Evolutionary conservation across 2,329 filamentous ascomycete genomes (phyloP).

Genomic region (Phoma sp.): DNA sequence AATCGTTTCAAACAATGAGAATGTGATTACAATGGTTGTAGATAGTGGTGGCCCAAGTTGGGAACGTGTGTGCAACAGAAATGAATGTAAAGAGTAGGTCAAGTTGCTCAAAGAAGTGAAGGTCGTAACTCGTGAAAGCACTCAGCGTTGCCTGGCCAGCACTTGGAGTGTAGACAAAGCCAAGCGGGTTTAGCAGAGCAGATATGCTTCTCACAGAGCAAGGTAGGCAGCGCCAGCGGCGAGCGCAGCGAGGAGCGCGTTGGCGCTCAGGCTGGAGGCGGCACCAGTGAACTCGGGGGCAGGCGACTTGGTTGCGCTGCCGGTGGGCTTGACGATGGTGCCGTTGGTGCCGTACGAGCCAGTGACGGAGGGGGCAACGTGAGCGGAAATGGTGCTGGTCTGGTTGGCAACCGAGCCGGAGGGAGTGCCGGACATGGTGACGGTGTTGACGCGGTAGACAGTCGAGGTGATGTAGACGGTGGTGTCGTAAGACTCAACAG

Average conservation of each 20-base stretch:
- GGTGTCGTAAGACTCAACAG: conserved; percentile 40
- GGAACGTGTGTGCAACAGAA: conserved; percentile 23
- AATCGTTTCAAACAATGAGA: conserved; percentile 40
- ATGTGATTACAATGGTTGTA: conserved; percentile 37
- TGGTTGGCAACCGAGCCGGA: conserved; percentile 36
- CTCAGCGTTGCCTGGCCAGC: conserved; percentile 17
- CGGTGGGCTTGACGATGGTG: conserved; percentile 27
- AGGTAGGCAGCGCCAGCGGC: conserved; percentile 46
- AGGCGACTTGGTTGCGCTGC: conserved; percentile 24
- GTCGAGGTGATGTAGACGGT: conserved; percentile 49
- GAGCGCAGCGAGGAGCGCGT: conserved; percentile 39
- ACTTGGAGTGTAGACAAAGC: conserved; percentile 18
- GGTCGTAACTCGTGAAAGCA: conserved; percentile 36
- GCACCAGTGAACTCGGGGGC: conserved; percentile 42
- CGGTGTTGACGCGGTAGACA: conserved; percentile 49
- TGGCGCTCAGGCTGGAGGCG: conserved; percentile 41
- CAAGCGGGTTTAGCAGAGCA: conserved; percentile 12
- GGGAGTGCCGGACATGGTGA: conserved; percentile 43
- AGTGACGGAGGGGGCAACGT: conserved; percentile 19
- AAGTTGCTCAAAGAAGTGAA: conserved; percentile 20
- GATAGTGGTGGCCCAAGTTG: conserved; percentile 22
- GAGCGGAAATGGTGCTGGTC: conserved; percentile 42
- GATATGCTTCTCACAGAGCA: conserved; percentile 40
- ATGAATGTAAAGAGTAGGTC: conserved; percentile 14
- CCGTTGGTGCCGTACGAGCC: conserved; percentile 29